Percentiles rank a stretch among this genome's conserved stretches.
phyloP scores from a whole-genome alignment of 345 rosid genomes.

The Moringa oleifera region DNA sequence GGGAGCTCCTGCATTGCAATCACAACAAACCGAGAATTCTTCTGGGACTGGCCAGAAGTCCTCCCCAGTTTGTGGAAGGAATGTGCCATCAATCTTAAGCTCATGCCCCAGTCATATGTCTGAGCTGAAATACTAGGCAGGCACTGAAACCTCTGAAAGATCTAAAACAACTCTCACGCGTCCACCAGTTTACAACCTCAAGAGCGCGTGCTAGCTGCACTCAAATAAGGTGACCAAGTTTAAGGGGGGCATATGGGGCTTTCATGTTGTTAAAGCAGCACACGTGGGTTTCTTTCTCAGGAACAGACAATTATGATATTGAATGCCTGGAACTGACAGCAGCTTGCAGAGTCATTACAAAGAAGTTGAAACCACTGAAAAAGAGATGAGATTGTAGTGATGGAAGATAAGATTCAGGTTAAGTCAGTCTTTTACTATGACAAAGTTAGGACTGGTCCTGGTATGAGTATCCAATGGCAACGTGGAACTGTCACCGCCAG shows the following conservation, averaged over 20 bases:
- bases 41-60: constrained; percentile 33
- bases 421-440: neutral
- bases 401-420: neutral
- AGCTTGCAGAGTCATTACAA: too few relatives aligned
- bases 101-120: constrained; percentile 43
- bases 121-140: constrained; percentile 37
- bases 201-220: too few relatives aligned
- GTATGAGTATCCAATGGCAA: neutral
- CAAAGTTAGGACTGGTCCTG: neutral
- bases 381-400: neutral
- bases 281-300: neutral
- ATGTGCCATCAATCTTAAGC: constrained; percentile 43
- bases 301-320: neutral
- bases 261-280: neutral
- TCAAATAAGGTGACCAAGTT: too few relatives aligned
- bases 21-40: constrained; percentile 31
- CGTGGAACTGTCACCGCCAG: constrained; percentile 7
- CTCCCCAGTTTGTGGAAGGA: constrained; percentile 62
- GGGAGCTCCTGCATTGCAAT: constrained; percentile 20
- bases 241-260: too few relatives aligned
- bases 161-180: neutral
- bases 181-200: too few relatives aligned
- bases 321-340: too few relatives aligned
- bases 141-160: neutral
- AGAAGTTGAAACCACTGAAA: too few relatives aligned